Evolutionary conservation across 352 stramenopile genomes (phyloP).

Genomic region (Stramenopiles sp.): DNA sequence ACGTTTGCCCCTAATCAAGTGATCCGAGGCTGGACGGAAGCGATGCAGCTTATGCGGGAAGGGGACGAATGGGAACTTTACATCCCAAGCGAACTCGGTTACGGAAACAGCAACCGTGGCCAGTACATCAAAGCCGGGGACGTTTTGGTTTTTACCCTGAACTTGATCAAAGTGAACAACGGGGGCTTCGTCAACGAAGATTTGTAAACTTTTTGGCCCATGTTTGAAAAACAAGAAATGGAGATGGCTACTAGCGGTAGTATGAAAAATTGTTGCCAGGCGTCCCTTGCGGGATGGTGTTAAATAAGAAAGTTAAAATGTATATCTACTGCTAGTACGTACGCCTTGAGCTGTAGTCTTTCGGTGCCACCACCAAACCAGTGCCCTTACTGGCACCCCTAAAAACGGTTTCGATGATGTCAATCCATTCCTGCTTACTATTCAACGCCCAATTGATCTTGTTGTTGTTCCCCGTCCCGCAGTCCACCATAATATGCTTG

Average conservation of each 20-base stretch:
- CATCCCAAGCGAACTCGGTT: slow-evolving; percentile 43
- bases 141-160: slow-evolving; percentile 86
- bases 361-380: slow-evolving; percentile 90
- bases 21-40: slow-evolving; percentile 62
- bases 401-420: slow-evolving; percentile 98
- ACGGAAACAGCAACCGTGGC: slow-evolving; percentile 19
- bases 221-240: too few species aligned
- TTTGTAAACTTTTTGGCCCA: too few species aligned
- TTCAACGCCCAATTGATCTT: slow-evolving; percentile 97
- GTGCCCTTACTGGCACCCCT: slow-evolving; percentile 83
- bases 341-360: too few species aligned
- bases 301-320: too few species aligned
- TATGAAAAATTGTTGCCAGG: too few species aligned
- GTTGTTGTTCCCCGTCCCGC: slow-evolving; percentile 99
- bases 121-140: slow-evolving; percentile 38
- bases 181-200: too few species aligned
- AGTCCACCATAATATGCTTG: slow-evolving; percentile 99
- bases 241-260: too few species aligned
- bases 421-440: slow-evolving; percentile 94
- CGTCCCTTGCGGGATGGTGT: too few species aligned
- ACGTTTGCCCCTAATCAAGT: slow-evolving; percentile 27
- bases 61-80: slow-evolving; percentile 61
- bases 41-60: slow-evolving; percentile 64
- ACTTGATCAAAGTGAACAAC: slow-evolving; percentile 62
- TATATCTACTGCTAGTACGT: too few species aligned